Evolutionary conservation across 208 protist species (phyloP).

Genomic region (Leishmania braziliensis): DNA sequence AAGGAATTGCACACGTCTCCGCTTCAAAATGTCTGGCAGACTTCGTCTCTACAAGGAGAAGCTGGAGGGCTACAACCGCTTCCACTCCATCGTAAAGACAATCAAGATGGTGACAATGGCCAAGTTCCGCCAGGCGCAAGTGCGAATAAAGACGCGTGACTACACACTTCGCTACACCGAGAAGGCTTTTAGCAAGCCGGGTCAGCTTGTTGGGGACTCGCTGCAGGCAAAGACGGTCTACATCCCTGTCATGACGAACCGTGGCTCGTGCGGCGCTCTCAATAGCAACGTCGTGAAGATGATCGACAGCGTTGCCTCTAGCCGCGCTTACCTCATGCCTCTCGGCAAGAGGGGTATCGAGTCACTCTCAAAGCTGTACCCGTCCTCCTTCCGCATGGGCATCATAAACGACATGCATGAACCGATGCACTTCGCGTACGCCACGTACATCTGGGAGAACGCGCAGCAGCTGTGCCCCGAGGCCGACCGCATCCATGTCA

Average conservation of each 20-base stretch:
- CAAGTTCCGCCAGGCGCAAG: slow-evolving; percentile 81
- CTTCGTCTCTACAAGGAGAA: slow-evolving; percentile 93
- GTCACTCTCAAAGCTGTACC: slow-evolving; percentile 85
- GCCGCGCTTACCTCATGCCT: slow-evolving; percentile 69
- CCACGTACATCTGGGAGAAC: slow-evolving; percentile 84
- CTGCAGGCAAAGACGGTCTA: slow-evolving; percentile 58
- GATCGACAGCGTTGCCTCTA: slow-evolving; percentile 60
- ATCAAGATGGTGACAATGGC: slow-evolving; percentile 94
- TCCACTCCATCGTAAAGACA: slow-evolving; percentile 92
- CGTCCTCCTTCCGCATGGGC: slow-evolving; percentile 70
- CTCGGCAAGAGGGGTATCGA: slow-evolving; percentile 88
- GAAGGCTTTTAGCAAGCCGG: slow-evolving; percentile 85
- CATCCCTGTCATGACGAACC: slow-evolving; percentile 90
- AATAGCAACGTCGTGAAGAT: slow-evolving; percentile 83
- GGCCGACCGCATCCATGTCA: slow-evolving; percentile 70
- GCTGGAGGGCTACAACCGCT: slow-evolving; percentile 91
- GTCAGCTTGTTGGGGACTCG: slow-evolving; percentile 25
- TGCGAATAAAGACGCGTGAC: slow-evolving; percentile 83
- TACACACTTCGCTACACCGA: slow-evolving; percentile 90
- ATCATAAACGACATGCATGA: slow-evolving; percentile 92
- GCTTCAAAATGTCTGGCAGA: slow-evolving; percentile 82
- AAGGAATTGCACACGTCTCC: slow-evolving; percentile 17
- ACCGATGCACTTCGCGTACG: slow-evolving; percentile 88
- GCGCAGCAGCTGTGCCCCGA: slow-evolving; percentile 55
- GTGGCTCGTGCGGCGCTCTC: slow-evolving; percentile 87